These are phyloP conservation scores for Jackrogersella minutella DNA, from an alignment of 495 filamentous ascomycete genomes.

Conservation along the genomic window DNA sequence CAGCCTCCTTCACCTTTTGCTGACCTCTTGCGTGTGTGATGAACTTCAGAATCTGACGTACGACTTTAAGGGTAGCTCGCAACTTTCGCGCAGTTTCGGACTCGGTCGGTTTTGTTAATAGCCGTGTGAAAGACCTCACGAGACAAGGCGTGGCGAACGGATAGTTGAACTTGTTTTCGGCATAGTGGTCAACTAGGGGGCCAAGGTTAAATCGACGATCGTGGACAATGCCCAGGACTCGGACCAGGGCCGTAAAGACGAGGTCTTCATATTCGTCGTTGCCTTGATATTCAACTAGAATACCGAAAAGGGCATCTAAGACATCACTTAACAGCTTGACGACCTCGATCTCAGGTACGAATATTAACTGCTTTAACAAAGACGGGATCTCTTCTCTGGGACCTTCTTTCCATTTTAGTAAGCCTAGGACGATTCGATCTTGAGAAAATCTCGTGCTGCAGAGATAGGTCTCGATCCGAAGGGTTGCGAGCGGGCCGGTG, in stretches of 20 bases:
- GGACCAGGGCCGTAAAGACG: constrained; percentile 88
- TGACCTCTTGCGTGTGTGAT: constrained; percentile 89
- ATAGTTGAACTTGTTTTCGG: constrained; percentile 89
- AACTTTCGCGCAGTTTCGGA: constrained; percentile 82
- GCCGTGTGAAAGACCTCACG: constrained; percentile 81
- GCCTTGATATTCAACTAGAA: constrained; percentile 85
- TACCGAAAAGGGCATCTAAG: constrained; percentile 89
- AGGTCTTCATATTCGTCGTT: constrained; percentile 92
- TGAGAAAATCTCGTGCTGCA: constrained; percentile 97
- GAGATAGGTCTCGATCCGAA: constrained; percentile 85
- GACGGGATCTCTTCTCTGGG: constrained; percentile 71
- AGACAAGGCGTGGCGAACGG: constrained; percentile 94
- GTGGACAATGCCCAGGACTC: constrained; percentile 90
- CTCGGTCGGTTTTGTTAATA: constrained; percentile 80
- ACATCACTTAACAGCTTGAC: constrained; percentile 92
- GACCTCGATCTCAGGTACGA: constrained; percentile 96
- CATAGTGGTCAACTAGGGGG: constrained; percentile 89
- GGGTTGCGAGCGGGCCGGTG: constrained; percentile 74
- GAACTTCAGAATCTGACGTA: constrained; percentile 90
- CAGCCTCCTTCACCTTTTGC: constrained; percentile 87
- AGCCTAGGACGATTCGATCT: constrained; percentile 83
- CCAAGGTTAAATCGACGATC: constrained; percentile 92
- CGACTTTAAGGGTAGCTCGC: constrained; percentile 94
- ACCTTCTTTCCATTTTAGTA: constrained; percentile 86
- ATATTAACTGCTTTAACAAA: constrained; percentile 81